Evolutionary conservation across 495 filamentous ascomycete species (phyloP).

Genomic region (Annulohypoxylon bovei): DNA sequence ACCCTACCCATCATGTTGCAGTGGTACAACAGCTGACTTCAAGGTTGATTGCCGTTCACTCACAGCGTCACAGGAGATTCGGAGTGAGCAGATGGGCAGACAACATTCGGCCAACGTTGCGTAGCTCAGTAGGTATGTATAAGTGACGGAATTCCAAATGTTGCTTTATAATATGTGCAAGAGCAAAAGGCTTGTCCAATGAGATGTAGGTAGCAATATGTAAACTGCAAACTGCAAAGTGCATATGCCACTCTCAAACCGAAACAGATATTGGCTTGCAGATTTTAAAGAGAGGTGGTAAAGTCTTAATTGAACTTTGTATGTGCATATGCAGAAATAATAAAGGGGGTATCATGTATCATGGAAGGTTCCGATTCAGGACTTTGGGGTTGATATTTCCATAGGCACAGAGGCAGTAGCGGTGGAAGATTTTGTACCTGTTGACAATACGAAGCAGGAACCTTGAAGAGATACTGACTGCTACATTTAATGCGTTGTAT

Average conservation of each 20-base stretch:
- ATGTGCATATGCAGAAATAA: background rate
- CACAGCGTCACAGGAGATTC: background rate
- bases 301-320: background rate
- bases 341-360: background rate
- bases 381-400: slow-evolving; percentile 15
- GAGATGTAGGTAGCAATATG: background rate
- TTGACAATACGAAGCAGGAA: background rate
- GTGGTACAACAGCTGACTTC: slow-evolving; percentile 2
- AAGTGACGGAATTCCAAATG: slow-evolving; percentile 19
- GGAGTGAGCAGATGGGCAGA: background rate
- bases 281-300: background rate
- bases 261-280: slow-evolving; percentile 5
- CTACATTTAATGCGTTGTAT: no score
- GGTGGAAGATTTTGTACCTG: background rate
- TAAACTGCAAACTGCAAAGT: background rate
- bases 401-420: background rate
- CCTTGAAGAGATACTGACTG: background rate
- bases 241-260: slow-evolving; percentile 3
- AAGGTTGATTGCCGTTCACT: background rate
- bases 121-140: background rate
- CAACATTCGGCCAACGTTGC: background rate
- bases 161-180: slow-evolving; percentile 18
- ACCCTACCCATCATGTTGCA: background rate
- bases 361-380: no score
- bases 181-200: slow-evolving; percentile 13